phyloP scores from a whole-genome alignment of 73 alveolate genomes.

The Urostyla sp. region DNA sequence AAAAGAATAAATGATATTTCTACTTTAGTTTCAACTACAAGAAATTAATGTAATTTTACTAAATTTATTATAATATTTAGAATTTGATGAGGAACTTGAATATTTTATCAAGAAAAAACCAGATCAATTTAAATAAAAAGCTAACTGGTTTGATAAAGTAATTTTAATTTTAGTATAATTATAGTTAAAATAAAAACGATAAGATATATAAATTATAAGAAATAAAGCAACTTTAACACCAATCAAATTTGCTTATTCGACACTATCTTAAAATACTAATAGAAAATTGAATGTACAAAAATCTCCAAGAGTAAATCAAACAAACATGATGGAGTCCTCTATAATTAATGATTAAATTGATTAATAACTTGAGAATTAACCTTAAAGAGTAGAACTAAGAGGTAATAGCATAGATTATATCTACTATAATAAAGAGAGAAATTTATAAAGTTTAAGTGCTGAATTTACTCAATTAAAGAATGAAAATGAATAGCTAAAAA shows the following conservation, averaged over 20 bases:
- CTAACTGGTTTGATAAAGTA: conserved; percentile 31
- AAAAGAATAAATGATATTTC: not conserved
- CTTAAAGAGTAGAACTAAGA: too few relatives aligned
- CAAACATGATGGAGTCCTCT: not conserved
- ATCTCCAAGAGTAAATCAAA: not conserved
- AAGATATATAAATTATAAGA: not conserved
- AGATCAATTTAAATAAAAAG: not conserved
- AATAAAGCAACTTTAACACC: conserved; percentile 1
- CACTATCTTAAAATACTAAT: not conserved
- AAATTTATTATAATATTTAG: not conserved
- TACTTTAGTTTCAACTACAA: conserved; percentile 2
- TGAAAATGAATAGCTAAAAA: conserved; percentile 21
- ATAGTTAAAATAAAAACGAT: not conserved
- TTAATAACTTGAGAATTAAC: not conserved
- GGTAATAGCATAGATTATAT: conserved; percentile 25
- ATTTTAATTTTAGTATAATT: not conserved
- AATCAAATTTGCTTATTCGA: not conserved
- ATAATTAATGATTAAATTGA: not conserved
- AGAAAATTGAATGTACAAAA: not conserved
- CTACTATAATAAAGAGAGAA: not conserved
- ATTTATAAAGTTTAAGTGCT: not conserved
- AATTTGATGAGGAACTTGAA: conserved; percentile 43
- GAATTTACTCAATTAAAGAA: not conserved
- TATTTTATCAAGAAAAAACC: not conserved
- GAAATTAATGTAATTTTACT: not conserved